A percentile compares a stretch with the other conserved stretches of the same genome.
These are phyloP conservation scores for Penicillium turbatum DNA, from an alignment of 495 filamentous ascomycete genomes.

Conservation along the genomic window DNA sequence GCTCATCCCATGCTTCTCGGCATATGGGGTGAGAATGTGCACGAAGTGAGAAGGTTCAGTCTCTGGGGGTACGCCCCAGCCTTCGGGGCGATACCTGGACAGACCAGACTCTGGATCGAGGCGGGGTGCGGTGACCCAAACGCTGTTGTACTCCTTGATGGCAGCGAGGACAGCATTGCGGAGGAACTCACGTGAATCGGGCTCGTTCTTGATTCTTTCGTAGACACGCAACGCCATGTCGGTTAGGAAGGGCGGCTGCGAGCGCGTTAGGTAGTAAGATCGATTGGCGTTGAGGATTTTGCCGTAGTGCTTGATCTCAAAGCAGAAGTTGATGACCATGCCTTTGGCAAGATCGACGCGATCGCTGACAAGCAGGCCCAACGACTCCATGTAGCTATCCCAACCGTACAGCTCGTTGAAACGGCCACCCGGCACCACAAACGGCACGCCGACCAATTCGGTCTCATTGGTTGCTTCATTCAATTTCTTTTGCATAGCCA, in stretches of 20 bases:
- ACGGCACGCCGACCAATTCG: slow-evolving; percentile 74
- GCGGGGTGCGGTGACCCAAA: slow-evolving; percentile 81
- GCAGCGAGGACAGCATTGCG: slow-evolving; percentile 75
- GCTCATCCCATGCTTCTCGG: slow-evolving; percentile 73
- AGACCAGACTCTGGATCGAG: slow-evolving; percentile 77
- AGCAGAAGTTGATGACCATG: slow-evolving; percentile 94
- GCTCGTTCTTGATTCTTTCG: slow-evolving; percentile 78
- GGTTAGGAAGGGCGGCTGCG: slow-evolving; percentile 94
- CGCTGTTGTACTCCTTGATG: slow-evolving; percentile 92
- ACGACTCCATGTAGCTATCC: slow-evolving; percentile 96
- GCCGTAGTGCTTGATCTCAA: slow-evolving; percentile 96
- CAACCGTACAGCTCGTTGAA: slow-evolving; percentile 98
- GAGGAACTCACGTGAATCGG: slow-evolving; percentile 72
- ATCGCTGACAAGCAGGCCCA: slow-evolving; percentile 78
- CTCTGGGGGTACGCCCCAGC: slow-evolving; percentile 89
- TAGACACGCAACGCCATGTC: slow-evolving; percentile 93
- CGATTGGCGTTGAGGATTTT: slow-evolving; percentile 97
- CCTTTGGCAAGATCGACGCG: slow-evolving; percentile 79
- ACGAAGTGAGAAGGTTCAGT: slow-evolving; percentile 85
- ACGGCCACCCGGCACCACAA: slow-evolving; percentile 90
- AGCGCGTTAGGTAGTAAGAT: slow-evolving; percentile 88
- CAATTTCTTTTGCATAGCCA: slow-evolving; percentile 75
- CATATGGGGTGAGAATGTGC: slow-evolving; percentile 82
- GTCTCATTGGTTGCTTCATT: slow-evolving; percentile 62
- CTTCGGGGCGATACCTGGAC: slow-evolving; percentile 81